Conservation (phyloP, 305 asterid species). For the Solanum hybrid region DNA sequence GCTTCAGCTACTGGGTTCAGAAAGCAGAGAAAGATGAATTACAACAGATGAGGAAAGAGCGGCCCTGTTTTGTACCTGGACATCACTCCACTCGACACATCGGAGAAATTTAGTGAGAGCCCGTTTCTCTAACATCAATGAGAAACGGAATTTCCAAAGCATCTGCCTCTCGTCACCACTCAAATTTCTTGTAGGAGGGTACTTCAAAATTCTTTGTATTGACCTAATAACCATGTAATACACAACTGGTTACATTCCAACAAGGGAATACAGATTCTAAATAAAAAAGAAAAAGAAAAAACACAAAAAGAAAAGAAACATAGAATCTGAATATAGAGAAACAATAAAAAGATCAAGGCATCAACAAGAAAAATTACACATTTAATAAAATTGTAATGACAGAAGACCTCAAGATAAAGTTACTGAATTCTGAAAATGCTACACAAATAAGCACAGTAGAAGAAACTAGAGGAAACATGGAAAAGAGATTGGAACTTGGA, state of each 20-base stretch:
- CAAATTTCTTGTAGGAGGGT: slow-evolving; percentile 92
- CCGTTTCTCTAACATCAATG: slow-evolving; percentile 91
- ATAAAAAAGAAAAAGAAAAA: not conserved
- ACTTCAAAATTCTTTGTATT: slow-evolving; percentile 82
- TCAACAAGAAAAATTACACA: not conserved
- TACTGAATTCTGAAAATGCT: not conserved
- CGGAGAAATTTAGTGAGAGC: slow-evolving; percentile 90
- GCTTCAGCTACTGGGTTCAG: not conserved
- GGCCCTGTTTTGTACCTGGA: slow-evolving; percentile 53
- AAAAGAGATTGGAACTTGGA: not conserved
- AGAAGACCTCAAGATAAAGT: not conserved
- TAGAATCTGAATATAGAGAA: not conserved
- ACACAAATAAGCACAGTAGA: not conserved
- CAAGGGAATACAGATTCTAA: not conserved
- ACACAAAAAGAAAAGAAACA: not conserved
- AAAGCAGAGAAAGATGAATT: not conserved
- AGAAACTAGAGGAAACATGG: not conserved
- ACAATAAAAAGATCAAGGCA: not conserved
- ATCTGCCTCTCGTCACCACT: slow-evolving; percentile 97
- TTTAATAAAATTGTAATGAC: not conserved
- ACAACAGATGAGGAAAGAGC: not conserved
- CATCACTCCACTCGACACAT: slow-evolving; percentile 98
- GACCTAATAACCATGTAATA: slow-evolving; percentile 48
- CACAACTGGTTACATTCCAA: slow-evolving; percentile 15
- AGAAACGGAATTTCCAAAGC: slow-evolving; percentile 96